phyloP scores from a whole-genome alignment of 345 rosid genomes.

The Syzygium jambos region DNA sequence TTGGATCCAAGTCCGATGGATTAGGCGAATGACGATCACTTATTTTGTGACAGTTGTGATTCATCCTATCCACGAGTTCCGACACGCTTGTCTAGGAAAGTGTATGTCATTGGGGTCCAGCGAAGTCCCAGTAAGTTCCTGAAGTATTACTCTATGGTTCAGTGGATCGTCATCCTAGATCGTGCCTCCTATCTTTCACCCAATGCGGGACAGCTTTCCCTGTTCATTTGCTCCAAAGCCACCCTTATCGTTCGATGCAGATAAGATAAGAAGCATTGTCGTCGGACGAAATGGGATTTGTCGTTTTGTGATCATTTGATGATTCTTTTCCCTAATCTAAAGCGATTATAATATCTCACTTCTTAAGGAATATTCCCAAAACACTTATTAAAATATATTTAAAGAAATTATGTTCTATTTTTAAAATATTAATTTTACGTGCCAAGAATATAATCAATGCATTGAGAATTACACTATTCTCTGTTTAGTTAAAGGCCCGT shows the following conservation, averaged over 20 bases:
- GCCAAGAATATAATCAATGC: accelerated
- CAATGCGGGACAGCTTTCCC: neutral
- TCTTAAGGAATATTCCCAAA: neutral
- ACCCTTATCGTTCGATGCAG: neutral
- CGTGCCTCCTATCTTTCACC: neutral
- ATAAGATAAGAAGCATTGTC: neutral
- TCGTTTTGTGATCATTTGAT: neutral
- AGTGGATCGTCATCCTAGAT: neutral
- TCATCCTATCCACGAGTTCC: neutral
- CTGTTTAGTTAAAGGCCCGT: neutral
- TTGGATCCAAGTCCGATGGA: neutral
- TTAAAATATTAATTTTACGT: neutral
- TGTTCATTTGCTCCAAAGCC: neutral
- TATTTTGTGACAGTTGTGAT: neutral
- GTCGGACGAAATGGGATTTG: neutral
- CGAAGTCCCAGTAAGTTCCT: neutral
- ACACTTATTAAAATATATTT: accelerated
- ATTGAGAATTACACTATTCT: neutral
- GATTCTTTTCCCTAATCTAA: neutral
- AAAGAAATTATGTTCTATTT: neutral
- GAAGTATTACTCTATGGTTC: neutral
- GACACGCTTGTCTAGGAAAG: neutral
- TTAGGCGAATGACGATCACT: neutral
- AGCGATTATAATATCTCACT: neutral
- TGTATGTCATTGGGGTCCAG: neutral